Evolutionary conservation across 257 asterid species (phyloP).

Genomic region (Fraxinus americana): DNA sequence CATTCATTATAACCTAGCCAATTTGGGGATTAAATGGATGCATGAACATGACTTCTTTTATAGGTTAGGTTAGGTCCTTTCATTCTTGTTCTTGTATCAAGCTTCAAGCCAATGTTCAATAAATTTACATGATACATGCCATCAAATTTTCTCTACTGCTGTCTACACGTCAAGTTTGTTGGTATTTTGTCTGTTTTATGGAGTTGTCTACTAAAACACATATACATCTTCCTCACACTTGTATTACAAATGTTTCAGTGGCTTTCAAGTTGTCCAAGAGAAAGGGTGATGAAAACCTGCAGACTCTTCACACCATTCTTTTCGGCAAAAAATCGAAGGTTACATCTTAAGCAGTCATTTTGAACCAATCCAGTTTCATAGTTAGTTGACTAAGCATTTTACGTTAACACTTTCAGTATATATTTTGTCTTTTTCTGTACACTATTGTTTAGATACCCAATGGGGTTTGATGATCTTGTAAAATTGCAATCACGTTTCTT

Average conservation of each 20-base stretch:
- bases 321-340: constrained; percentile 92
- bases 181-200: neutral
- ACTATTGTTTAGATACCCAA: neutral
- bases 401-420: neutral
- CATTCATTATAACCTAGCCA: neutral
- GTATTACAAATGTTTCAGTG: constrained; percentile 50
- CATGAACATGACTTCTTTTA: neutral
- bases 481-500: constrained; percentile 7
- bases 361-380: neutral
- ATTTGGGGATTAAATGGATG: neutral
- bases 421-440: neutral
- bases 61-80: neutral
- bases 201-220: neutral
- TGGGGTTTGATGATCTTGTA: neutral
- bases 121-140: neutral
- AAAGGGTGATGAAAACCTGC: constrained; percentile 86
- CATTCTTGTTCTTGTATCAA: neutral
- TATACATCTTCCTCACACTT: constrained; percentile 14
- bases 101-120: neutral
- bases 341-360: constrained; percentile 6
- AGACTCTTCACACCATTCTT: constrained; percentile 78
- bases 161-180: constrained; percentile 6
- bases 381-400: constrained; percentile 10
- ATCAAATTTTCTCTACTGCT: constrained; percentile 10
- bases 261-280: constrained; percentile 91